A percentile compares a stretch with the other conserved stretches of the same genome.
Conservation (phyloP, 2,329 filamentous ascomycete species). For the Aspergillus luchuensis region DNA sequence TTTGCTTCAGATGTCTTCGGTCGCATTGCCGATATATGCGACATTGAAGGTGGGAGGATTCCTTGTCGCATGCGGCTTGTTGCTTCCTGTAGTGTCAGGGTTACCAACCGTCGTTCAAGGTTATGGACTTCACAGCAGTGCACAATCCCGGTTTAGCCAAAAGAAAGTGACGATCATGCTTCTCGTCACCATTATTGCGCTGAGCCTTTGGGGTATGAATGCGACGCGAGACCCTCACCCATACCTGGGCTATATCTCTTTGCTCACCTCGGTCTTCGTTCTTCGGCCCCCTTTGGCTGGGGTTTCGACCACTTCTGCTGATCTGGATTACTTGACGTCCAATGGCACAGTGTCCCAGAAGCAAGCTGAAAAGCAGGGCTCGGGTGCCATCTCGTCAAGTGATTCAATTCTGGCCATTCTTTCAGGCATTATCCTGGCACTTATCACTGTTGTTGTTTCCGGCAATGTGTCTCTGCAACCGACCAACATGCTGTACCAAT, state of each 20-base stretch:
- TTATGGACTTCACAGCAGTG: constrained; percentile 12
- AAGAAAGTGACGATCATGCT: constrained; percentile 33
- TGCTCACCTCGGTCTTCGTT: constrained; percentile 49
- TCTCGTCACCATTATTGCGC: constrained; percentile 24
- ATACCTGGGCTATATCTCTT: constrained; percentile 50
- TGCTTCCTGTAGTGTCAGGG: constrained; percentile 51
- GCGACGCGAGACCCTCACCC: constrained; percentile 40
- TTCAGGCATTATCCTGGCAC: constrained; percentile 29
- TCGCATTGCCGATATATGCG: constrained; percentile 59
- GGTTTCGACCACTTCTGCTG: constrained; percentile 15
- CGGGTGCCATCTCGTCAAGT: constrained; percentile 20
- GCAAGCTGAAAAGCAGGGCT: constrained; percentile 1
- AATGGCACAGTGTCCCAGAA: constrained; percentile 15
- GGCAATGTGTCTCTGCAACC: constrained; percentile 23
- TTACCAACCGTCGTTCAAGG: constrained; percentile 35
- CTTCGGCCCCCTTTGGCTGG: constrained; percentile 52
- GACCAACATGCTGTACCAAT: constrained; percentile 28
- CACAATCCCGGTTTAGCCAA: constrained; percentile 25
- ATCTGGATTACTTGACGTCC: constrained; percentile 24
- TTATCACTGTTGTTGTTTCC: constrained; percentile 28
- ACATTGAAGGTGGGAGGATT: constrained; percentile 57
- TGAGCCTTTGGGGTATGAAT: constrained; percentile 35
- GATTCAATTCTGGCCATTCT: constrained; percentile 33
- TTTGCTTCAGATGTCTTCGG: constrained; percentile 40
- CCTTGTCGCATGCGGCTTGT: constrained; percentile 54